Percentiles rank a stretch among this genome's conserved stretches.
Conservation (phyloP, 1,139 yeast species). For the Candida glucosophila region DNA sequence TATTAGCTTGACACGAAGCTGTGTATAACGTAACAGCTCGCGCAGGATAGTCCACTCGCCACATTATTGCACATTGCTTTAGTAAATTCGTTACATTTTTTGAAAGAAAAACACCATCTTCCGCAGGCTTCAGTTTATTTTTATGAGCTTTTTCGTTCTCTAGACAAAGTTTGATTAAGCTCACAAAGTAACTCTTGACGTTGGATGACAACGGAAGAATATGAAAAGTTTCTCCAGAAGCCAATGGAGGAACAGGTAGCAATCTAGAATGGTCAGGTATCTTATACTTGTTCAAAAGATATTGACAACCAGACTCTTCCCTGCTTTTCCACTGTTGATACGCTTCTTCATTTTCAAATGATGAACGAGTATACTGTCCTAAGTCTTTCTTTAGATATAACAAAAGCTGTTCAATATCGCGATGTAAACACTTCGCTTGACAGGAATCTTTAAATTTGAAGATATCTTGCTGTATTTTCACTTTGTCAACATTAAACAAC, state of each 20-base stretch:
- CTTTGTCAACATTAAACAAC: constrained; percentile 32
- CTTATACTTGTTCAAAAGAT: constrained; percentile 31
- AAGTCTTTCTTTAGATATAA: constrained; percentile 32
- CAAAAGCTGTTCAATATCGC: constrained; percentile 35
- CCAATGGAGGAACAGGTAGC: constrained; percentile 21
- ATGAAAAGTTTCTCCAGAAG: constrained; percentile 26
- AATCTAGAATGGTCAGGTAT: constrained; percentile 25
- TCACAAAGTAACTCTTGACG: constrained; percentile 22
- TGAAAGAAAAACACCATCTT: constrained; percentile 19
- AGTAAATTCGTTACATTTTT: constrained; percentile 36
- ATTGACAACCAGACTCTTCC: constrained; percentile 31
- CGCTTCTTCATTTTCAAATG: constrained; percentile 31
- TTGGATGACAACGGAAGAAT: constrained; percentile 33
- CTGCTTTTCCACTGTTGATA: constrained; percentile 47
- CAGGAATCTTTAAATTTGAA: constrained; percentile 31
- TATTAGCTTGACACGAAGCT: constrained; percentile 39
- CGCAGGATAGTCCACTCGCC: constrained; percentile 54
- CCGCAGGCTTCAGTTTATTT: constrained; percentile 9
- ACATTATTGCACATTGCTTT: constrained; percentile 40
- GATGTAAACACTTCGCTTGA: constrained; percentile 33
- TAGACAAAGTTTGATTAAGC: constrained; percentile 20
- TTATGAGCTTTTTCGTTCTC: constrained; percentile 12
- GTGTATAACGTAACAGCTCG: constrained; percentile 44
- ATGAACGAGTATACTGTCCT: constrained; percentile 30
- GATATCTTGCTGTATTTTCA: constrained; percentile 43